phyloP scores from a whole-genome alignment of 768 basidiomycete species.

The Leccinum boreale region DNA sequence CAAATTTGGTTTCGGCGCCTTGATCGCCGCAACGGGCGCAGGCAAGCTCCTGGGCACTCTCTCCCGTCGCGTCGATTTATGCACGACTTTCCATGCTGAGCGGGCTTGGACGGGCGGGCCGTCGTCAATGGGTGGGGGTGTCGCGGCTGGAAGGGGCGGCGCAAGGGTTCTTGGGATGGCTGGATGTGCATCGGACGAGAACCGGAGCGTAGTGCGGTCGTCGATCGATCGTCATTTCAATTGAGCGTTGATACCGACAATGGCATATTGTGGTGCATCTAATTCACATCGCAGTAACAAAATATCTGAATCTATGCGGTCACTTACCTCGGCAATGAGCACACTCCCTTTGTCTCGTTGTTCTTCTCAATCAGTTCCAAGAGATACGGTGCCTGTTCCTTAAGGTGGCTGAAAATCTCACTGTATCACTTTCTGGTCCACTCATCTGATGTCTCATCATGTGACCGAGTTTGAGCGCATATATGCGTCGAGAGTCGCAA shows the following conservation, averaged over 20 bases:
- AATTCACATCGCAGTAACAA: no score
- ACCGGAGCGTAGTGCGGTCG: not conserved
- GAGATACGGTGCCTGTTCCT: no score
- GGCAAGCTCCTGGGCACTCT: constrained; percentile 43
- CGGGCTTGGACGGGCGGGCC: constrained; percentile 47
- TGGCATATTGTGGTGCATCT: no score
- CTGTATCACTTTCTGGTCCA: no score
- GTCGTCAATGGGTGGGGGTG: constrained; percentile 47
- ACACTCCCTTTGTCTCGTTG: no score
- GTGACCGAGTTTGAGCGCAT: no score
- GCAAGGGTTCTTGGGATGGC: constrained; percentile 34
- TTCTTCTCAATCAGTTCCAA: no score
- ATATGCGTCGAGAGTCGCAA: no score
- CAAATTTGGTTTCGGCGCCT: constrained; percentile 47
- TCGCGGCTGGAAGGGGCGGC: constrained; percentile 37
- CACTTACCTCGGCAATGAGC: no score
- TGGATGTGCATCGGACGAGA: constrained; percentile 5
- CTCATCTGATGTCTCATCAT: no score
- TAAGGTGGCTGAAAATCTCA: no score
- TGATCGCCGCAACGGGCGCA: constrained; percentile 39
- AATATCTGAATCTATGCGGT: no score
- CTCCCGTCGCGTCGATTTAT: constrained; percentile 57
- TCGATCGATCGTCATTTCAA: not conserved
- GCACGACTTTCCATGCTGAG: constrained; percentile 73
- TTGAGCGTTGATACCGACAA: not conserved